A percentile compares a stretch with the other conserved stretches of the same genome.
These are phyloP conservation scores for Alternaria arbusti DNA, from an alignment of 2,329 filamentous ascomycete genomes.

Conservation along the genomic window DNA sequence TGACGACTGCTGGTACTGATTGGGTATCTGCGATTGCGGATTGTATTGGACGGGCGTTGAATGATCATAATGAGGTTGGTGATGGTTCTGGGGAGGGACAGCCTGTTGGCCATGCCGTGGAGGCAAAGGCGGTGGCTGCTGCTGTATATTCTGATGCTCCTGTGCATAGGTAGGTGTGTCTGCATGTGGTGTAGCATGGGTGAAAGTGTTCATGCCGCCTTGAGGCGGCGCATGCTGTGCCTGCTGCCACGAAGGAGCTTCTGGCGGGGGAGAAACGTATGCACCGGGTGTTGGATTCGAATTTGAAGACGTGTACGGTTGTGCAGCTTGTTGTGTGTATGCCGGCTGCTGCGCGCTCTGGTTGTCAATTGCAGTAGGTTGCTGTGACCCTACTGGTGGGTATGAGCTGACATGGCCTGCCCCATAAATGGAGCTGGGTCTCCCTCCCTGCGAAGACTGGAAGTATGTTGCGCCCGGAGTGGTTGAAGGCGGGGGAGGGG, in stretches of 20 bases:
- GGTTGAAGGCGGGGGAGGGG: slow-evolving; percentile 37
- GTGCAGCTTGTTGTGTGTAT: slow-evolving; percentile 42
- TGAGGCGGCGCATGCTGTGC: slow-evolving; percentile 45
- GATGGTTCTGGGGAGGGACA: slow-evolving; percentile 15
- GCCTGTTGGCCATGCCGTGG: slow-evolving; percentile 6
- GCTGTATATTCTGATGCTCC: slow-evolving; percentile 30
- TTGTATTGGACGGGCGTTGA: slow-evolving; percentile 17
- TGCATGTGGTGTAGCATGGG: slow-evolving; percentile 37
- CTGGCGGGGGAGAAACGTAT: slow-evolving; percentile 46
- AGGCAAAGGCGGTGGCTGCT: slow-evolving; percentile 17
- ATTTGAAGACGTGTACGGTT: slow-evolving; percentile 43
- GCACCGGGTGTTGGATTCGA: slow-evolving; percentile 45
- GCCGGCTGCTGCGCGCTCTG: slow-evolving; percentile 43
- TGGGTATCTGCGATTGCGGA: slow-evolving; percentile 3
- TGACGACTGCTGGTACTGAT: slow-evolving; percentile 1
- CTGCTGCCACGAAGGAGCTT: slow-evolving; percentile 47
- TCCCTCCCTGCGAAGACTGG: slow-evolving; percentile 30
- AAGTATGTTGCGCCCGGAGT: slow-evolving; percentile 44
- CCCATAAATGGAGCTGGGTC: slow-evolving; percentile 40
- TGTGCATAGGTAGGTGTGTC: slow-evolving; percentile 35
- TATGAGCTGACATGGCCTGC: slow-evolving; percentile 26
- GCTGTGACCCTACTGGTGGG: slow-evolving; percentile 11
- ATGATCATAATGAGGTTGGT: slow-evolving; percentile 12
- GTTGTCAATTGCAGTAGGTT: slow-evolving; percentile 32
- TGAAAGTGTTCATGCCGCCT: slow-evolving; percentile 39